Conservation (phyloP, 2,329 filamentous ascomycete genomes). For the Phaeomoniella chlamydospora region DNA sequence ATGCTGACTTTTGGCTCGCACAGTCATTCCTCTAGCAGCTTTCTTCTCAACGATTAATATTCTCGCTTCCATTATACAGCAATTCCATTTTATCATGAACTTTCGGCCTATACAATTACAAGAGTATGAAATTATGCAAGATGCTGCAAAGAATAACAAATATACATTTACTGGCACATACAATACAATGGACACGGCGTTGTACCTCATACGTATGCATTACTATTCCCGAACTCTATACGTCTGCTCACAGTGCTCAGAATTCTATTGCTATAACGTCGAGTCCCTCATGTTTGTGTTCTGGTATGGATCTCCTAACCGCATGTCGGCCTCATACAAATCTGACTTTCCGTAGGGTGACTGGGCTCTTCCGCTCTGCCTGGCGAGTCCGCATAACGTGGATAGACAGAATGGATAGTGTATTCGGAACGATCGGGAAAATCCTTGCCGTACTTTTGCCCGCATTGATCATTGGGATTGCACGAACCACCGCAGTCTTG, state of each 20-base stretch:
- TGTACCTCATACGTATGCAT: constrained; percentile 35
- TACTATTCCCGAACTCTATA: neutral
- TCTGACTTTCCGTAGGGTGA: constrained; percentile 15
- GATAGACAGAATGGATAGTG: constrained; percentile 14
- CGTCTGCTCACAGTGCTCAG: constrained; percentile 15
- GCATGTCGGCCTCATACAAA: constrained; percentile 1
- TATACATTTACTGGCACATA: constrained; percentile 28
- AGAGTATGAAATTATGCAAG: constrained; percentile 12
- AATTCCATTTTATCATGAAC: constrained; percentile 13
- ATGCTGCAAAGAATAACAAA: constrained; percentile 22
- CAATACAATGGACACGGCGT: constrained; percentile 23
- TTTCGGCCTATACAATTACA: constrained; percentile 17
- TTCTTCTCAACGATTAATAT: constrained; percentile 13
- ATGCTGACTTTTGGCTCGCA: neutral
- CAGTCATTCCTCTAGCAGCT: constrained; percentile 15
- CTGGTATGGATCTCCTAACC: constrained; percentile 30
- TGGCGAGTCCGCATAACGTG: constrained; percentile 15
- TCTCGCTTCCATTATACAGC: constrained; percentile 14
- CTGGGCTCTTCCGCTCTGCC: constrained; percentile 21
- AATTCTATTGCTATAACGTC: constrained; percentile 37
- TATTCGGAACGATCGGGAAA: constrained; percentile 17
- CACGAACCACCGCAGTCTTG: constrained; percentile 16
- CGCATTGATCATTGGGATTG: constrained; percentile 17
- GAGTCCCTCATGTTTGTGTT: constrained; percentile 31
- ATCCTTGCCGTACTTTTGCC: constrained; percentile 21